Conservation (phyloP, 805 yeast species). For the Candida sanyiensis region DNA sequence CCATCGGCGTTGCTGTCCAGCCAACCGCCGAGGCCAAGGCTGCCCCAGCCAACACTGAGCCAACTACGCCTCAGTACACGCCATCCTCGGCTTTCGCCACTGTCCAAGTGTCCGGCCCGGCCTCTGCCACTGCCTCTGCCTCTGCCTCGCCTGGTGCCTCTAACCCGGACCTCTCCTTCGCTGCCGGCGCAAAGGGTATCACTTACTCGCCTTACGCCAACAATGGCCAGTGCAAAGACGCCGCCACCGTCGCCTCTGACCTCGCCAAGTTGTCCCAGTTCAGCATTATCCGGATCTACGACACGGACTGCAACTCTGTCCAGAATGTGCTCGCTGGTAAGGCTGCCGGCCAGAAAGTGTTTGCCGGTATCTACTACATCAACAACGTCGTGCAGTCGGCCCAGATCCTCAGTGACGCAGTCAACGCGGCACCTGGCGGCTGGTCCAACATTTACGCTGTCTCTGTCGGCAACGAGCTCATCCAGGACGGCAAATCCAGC, state of each 20-base stretch:
- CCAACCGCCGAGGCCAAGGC: constrained; percentile 13
- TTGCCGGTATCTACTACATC: constrained; percentile 54
- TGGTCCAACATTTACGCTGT: constrained; percentile 58
- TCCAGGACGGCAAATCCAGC: constrained; percentile 45
- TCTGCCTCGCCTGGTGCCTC: constrained; percentile 30
- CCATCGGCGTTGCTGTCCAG: not conserved
- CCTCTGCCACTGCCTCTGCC: constrained; percentile 23
- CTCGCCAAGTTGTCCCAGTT: constrained; percentile 38
- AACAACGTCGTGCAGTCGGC: constrained; percentile 39
- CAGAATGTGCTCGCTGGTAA: constrained; percentile 46
- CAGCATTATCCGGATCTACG: constrained; percentile 52
- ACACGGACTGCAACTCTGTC: constrained; percentile 57
- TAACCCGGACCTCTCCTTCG: constrained; percentile 5
- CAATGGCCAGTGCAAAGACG: constrained; percentile 49
- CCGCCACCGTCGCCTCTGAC: constrained; percentile 42
- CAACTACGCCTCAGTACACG: constrained; percentile 13
- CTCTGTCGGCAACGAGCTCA: constrained; percentile 60
- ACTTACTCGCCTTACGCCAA: constrained; percentile 61
- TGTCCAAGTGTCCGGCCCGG: constrained; percentile 3
- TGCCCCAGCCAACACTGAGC: constrained; percentile 14
- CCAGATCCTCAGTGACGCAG: constrained; percentile 38
- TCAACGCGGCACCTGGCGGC: constrained; percentile 37
- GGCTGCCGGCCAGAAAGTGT: constrained; percentile 42
- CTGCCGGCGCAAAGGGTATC: constrained; percentile 50
- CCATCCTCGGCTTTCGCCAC: constrained; percentile 11